Conservation (phyloP, 768 basidiomycete genomes). For the Boletales sp. region DNA sequence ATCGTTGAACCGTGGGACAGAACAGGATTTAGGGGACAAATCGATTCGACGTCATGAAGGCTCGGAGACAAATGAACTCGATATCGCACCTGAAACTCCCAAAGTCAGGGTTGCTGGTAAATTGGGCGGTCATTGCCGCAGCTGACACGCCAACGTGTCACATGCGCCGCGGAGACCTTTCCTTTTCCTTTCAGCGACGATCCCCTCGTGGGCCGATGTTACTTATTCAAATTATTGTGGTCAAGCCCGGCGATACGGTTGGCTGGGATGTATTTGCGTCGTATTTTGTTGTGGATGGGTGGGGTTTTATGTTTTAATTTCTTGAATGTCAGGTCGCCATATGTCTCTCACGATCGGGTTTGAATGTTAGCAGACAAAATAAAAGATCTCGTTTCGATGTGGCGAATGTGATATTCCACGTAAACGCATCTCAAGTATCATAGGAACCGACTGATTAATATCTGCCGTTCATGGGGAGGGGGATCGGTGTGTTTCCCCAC, state of each 20-base stretch:
- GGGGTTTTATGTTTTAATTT: neutral
- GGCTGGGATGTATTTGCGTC: too few relatives aligned
- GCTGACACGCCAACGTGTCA: too few relatives aligned
- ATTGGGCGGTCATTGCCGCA: constrained; percentile 41
- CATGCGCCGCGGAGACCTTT: neutral
- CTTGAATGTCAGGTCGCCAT: neutral
- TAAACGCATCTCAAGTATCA: too few relatives aligned
- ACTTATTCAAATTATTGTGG: too few relatives aligned
- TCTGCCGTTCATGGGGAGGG: too few relatives aligned
- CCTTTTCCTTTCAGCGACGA: neutral
- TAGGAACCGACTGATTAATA: too few relatives aligned
- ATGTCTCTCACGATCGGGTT: neutral
- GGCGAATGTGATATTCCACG: too few relatives aligned
- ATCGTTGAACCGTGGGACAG: constrained; percentile 40
- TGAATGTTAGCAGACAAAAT: too few relatives aligned
- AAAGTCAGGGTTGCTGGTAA: constrained; percentile 58
- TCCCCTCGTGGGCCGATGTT: neutral
- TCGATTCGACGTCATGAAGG: constrained; percentile 36
- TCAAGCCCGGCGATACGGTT: too few relatives aligned
- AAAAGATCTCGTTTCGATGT: neutral
- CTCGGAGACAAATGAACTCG: constrained; percentile 36
- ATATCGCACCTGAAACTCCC: constrained; percentile 51
- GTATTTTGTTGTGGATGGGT: neutral
- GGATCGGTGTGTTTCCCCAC: too few relatives aligned
- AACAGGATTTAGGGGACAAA: constrained; percentile 51